Conservation (phyloP, 2,329 filamentous ascomycete species). For the Leptographium radiaticola region DNA sequence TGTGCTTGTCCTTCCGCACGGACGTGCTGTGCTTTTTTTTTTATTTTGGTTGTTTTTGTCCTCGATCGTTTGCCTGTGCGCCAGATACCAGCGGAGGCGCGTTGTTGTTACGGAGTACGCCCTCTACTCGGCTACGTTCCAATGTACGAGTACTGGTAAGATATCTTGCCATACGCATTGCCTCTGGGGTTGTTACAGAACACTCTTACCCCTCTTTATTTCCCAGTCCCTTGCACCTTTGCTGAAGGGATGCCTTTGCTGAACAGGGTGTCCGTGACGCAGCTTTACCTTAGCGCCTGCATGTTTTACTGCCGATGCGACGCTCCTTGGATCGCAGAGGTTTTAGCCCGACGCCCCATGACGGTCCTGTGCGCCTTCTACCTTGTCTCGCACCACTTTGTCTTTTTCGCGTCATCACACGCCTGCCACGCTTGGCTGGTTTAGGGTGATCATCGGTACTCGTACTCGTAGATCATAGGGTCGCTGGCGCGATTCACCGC, state of each 20-base stretch:
- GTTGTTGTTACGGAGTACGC: no score
- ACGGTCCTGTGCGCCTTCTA: neutral
- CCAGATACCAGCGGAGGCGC: no score
- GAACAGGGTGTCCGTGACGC: no score
- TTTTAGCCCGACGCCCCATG: neutral
- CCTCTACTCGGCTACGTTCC: no score
- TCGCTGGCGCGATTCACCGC: neutral
- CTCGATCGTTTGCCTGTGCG: no score
- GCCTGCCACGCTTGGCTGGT: neutral
- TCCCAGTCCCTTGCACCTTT: no score
- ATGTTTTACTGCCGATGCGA: neutral
- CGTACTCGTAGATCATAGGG: slow-evolving; percentile 2
- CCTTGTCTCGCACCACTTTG: neutral
- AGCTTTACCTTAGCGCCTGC: neutral
- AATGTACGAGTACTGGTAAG: no score
- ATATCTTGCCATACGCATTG: no score
- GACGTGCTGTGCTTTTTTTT: neutral
- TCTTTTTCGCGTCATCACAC: neutral
- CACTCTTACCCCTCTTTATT: no score
- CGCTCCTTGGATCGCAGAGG: neutral
- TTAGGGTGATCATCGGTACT: neutral
- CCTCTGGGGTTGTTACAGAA: no score
- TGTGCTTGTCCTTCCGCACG: neutral
- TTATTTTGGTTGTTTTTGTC: no score
- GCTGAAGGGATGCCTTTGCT: no score